phyloP scores from a whole-genome alignment of 495 filamentous ascomycete species.

The Pseudoneurospora amorphoporcata region DNA sequence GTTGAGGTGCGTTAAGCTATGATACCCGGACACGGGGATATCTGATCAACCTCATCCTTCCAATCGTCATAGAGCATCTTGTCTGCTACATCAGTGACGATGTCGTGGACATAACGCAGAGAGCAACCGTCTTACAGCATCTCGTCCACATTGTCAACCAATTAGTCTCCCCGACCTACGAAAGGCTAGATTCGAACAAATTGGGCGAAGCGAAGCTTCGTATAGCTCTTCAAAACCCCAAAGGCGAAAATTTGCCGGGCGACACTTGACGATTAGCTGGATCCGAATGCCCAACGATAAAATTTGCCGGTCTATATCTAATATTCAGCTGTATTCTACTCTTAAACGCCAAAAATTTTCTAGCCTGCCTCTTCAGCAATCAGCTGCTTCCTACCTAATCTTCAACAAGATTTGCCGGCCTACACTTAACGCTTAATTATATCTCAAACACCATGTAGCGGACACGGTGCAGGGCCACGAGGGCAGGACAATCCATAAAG shows the following conservation, averaged over 20 bases:
- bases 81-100: constrained; percentile 91
- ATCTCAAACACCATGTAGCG: neutral
- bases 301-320: too few relatives aligned
- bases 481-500: too few relatives aligned
- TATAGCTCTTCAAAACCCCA: neutral
- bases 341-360: neutral
- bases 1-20: constrained; percentile 35
- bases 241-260: too few relatives aligned
- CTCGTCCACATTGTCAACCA: constrained; percentile 10
- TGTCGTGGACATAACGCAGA: constrained; percentile 62
- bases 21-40: constrained; percentile 57
- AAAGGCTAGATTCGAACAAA: neutral
- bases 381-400: too few relatives aligned
- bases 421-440: neutral
- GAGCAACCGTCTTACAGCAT: constrained; percentile 41
- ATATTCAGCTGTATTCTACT: neutral
- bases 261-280: too few relatives aligned
- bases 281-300: too few relatives aligned
- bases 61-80: constrained; percentile 63
- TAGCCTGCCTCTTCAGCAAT: too few relatives aligned
- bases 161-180: neutral
- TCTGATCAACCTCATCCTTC: constrained; percentile 46
- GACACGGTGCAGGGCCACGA: neutral
- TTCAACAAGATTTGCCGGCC: neutral
- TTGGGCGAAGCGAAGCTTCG: neutral